Evolutionary conservation across 805 yeast species (phyloP), one percentile per base, ranked within the genome.

Genomic region (Yamadazyma sp.): DNA sequence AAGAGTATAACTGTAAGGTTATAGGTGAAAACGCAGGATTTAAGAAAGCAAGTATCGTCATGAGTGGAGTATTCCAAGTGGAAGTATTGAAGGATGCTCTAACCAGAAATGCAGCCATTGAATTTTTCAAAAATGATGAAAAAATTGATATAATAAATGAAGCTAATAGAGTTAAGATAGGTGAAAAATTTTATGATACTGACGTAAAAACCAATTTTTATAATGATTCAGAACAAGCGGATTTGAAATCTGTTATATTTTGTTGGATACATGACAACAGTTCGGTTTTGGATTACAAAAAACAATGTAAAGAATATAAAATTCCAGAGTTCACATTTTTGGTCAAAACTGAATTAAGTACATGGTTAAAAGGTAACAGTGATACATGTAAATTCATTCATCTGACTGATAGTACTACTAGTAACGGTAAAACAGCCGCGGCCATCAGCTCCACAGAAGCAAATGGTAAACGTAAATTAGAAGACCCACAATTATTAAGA

Each of bases 281-380:
- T 18, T 74, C 81, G 25, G 82, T 88, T 29, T 82, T 96, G 9
- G 95, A 86, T 36, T 89, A 91, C 55, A 74, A 87, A 40, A 73
- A 79, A 8, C 80, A 76, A 24, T 86, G 96, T 44, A 82, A 78
- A 49, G 73, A 70, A 32, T 63, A 73, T 25, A 71, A 75, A 3
- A 70, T 91, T 22, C 69, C 78, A 2, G 86, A 86, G 43, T 75
- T 91, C 53, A 79, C 86, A 38, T 89, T 91, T 53, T 60, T 86
- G 54, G 95, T 87, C 49, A 80, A 94, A 60, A 80, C 87, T 7
- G 96, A 91, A 53, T 70, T 91, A 42, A 70, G 82, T 36, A 75
- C 86, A 20, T 89, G 93, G 88, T 70, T 91, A 33, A 74, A 73
- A 40, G 96, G 96, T 3, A 69, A 76, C 14, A 66, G 79, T 3